Evolutionary conservation across 2,329 filamentous ascomycete genomes (phyloP).

Genomic region (Talaromyces islandicus): DNA sequence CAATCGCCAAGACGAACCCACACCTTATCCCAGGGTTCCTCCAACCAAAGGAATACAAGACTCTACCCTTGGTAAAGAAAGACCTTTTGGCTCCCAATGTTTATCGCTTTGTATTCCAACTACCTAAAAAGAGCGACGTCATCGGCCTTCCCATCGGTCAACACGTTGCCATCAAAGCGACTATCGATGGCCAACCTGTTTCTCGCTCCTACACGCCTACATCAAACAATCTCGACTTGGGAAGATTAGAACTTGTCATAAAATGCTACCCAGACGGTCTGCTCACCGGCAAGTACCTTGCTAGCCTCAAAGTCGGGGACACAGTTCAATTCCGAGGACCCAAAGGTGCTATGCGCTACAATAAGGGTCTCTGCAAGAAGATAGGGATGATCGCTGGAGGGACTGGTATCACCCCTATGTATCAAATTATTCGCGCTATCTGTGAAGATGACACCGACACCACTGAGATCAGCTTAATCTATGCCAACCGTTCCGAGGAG

Average conservation of each 20-base stretch:
- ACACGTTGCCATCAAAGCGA: constrained; percentile 49
- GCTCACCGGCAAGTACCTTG: constrained; percentile 27
- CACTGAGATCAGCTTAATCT: constrained; percentile 53
- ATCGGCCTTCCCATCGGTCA: constrained; percentile 54
- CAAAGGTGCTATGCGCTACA: constrained; percentile 30
- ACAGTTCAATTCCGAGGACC: constrained; percentile 31
- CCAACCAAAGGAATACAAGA: not conserved
- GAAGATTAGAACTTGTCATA: constrained; percentile 29
- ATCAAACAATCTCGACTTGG: constrained; percentile 29
- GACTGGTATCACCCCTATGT: constrained; percentile 48
- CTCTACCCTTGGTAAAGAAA: not conserved
- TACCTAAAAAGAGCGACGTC: constrained; percentile 40
- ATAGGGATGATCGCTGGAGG: constrained; percentile 36
- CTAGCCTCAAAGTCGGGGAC: constrained; percentile 25
- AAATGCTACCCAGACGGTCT: constrained; percentile 31
- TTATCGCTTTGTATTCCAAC: constrained; percentile 16
- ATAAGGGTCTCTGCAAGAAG: constrained; percentile 20
- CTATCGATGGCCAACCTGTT: constrained; percentile 42
- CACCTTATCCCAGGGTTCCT: not conserved
- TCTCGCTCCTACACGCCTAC: constrained; percentile 50
- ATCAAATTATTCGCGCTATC: constrained; percentile 58
- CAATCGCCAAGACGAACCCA: not conserved
- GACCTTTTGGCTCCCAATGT: not conserved
- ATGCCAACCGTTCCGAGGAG: constrained; percentile 53
- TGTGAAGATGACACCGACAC: constrained; percentile 55